phyloP scores from a whole-genome alignment of 768 basidiomycete genomes.

The Tylopilus balloui region DNA sequence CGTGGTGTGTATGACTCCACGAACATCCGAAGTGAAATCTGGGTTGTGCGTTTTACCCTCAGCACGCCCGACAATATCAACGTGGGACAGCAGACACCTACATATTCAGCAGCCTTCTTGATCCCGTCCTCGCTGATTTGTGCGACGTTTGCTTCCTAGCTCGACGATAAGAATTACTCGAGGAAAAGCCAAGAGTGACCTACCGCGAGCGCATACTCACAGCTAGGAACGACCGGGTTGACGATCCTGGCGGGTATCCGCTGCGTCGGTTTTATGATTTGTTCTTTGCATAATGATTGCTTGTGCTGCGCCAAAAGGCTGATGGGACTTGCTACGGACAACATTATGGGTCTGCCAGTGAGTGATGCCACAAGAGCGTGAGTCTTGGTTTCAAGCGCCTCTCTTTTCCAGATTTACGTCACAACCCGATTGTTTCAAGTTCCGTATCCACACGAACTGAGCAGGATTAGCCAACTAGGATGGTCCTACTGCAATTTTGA shows the following conservation, averaged over 20 bases:
- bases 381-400: not conserved
- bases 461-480: not conserved
- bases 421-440: not conserved
- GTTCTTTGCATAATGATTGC: not conserved
- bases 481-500: not conserved
- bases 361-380: not conserved
- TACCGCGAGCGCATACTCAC: slow-evolving; percentile 57
- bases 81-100: slow-evolving; percentile 28
- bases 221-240: slow-evolving; percentile 60
- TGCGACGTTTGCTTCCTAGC: slow-evolving; percentile 57
- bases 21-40: slow-evolving; percentile 56
- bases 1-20: slow-evolving; percentile 70
- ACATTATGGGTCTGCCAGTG: slow-evolving; percentile 7
- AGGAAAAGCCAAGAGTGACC: slow-evolving; percentile 8
- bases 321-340: slow-evolving; percentile 14
- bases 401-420: slow-evolving; percentile 4
- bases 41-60: not conserved
- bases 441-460: slow-evolving; percentile 3
- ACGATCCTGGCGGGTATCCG: slow-evolving; percentile 7
- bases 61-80: slow-evolving; percentile 3
- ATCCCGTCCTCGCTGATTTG: slow-evolving; percentile 58
- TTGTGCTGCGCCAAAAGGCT: not conserved
- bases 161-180: not conserved
- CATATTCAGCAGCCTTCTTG: slow-evolving; percentile 60
- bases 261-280: not conserved